phyloP scores from a whole-genome alignment of 257 asterid species.

The Jasminum sambac region DNA sequence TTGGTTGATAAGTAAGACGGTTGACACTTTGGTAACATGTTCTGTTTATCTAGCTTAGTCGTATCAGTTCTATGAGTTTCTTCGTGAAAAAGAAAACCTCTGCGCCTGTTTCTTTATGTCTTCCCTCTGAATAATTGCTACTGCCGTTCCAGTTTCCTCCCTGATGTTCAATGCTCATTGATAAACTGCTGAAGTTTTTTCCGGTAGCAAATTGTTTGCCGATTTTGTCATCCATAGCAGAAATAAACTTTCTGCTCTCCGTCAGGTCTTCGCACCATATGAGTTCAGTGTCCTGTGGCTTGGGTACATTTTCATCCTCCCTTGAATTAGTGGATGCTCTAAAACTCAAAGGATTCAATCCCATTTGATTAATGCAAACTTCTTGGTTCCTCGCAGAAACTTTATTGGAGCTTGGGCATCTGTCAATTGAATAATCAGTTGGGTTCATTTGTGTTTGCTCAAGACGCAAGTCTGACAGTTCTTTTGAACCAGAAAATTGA shows the following conservation, averaged over 20 bases:
- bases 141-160: slow-evolving; percentile 43
- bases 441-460: slow-evolving; percentile 45
- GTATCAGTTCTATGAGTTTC: slow-evolving; percentile 19
- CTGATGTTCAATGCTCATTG: slow-evolving; percentile 69
- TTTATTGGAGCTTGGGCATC: slow-evolving; percentile 67
- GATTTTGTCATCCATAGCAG: slow-evolving; percentile 31
- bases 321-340: slow-evolving; percentile 30
- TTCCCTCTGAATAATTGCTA: slow-evolving; percentile 32
- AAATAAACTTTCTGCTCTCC: slow-evolving; percentile 33
- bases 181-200: slow-evolving; percentile 40
- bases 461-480: slow-evolving; percentile 40
- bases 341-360: slow-evolving; percentile 33
- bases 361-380: slow-evolving; percentile 43
- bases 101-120: slow-evolving; percentile 29
- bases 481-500: slow-evolving; percentile 50
- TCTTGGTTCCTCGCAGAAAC: slow-evolving; percentile 53
- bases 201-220: slow-evolving; percentile 33
- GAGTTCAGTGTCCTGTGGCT: slow-evolving; percentile 33
- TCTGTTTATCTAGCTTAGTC: slow-evolving; percentile 35
- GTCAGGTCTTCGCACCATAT: slow-evolving; percentile 56
- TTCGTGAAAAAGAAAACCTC: slow-evolving; percentile 30
- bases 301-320: slow-evolving; percentile 28
- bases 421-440: slow-evolving; percentile 59
- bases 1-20: slow-evolving; percentile 45
- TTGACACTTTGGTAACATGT: slow-evolving; percentile 39